A percentile compares a stretch with the other conserved stretches of the same genome.
Evolutionary conservation across 164 flowering plant species (phyloP).

Genomic region (Berberis vulgaris): DNA sequence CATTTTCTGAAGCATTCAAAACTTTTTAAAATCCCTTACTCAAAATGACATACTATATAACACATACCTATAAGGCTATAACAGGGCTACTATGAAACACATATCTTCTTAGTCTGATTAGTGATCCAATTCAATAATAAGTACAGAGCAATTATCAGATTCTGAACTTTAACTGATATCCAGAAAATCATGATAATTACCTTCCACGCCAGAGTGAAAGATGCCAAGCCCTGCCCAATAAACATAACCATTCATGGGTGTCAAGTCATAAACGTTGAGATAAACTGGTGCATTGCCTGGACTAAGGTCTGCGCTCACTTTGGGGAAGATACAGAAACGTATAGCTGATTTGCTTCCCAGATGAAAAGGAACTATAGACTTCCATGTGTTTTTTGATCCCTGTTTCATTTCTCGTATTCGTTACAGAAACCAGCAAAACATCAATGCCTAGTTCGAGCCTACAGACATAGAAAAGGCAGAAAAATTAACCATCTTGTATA

Average conservation of each 20-base stretch:
- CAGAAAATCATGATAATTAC: no score
- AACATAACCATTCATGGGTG: slow-evolving; percentile 82
- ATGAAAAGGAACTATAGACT: slow-evolving; percentile 36
- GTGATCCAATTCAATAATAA: no score
- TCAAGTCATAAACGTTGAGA: slow-evolving; percentile 91
- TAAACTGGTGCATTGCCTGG: slow-evolving; percentile 68
- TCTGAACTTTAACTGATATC: no score
- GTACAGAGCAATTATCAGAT: no score
- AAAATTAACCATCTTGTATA: background rate
- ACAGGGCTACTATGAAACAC: no score
- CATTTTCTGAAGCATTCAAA: no score
- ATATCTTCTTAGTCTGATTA: no score
- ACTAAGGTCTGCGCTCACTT: slow-evolving; percentile 39
- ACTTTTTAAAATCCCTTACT: no score
- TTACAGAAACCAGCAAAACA: slow-evolving; percentile 9
- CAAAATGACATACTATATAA: no score
- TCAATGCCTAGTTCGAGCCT: slow-evolving; percentile 18
- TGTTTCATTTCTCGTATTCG: slow-evolving; percentile 37
- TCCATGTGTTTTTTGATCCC: slow-evolving; percentile 64
- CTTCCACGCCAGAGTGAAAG: no score
- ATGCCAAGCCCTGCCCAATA: slow-evolving; percentile 93
- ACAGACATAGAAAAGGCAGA: slow-evolving; percentile 4
- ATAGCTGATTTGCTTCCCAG: slow-evolving; percentile 49
- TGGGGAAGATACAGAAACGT: slow-evolving; percentile 65
- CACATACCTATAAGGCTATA: no score